Base-by-base conservation (phyloP, 768 basidiomycete genomes). In the Mrakia frigida region DNA sequence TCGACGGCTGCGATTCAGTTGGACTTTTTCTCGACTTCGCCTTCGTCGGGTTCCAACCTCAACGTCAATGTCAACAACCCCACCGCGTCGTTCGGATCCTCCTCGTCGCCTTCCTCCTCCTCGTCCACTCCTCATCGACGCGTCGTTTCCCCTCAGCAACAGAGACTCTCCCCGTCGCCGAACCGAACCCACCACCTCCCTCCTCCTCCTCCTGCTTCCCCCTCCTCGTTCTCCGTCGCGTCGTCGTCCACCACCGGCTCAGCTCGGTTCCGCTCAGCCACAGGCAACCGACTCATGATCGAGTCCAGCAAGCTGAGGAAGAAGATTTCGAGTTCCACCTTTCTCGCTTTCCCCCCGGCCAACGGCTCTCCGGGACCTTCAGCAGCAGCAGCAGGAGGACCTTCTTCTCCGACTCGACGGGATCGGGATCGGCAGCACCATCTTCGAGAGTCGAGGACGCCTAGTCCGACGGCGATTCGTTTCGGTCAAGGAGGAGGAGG, bases 281-380 rank as follows among this genome's bases (percentile, higher is more conserved):
- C 63, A 10, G 73, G 73, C 18, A 74, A 74, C 73, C 60, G 73
- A 3, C 73, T 50, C 11, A 74, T 74, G 73, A 74, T 74, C n/a
- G 43, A 46, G 37, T 23, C 61, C 28, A 68, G 43, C 37, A 37
- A 39, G 39, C 65, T 68, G 18, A 35, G 65, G 37, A 68, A 68
- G 37, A 18, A 41, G 37, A 37, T 68, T 13, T 68, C 65, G 21
- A 41, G 6, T 11, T 68, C 65, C 3, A 43, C 3, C 21, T 68
- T 68, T 25, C 37, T 68, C 65, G 14, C n/a, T n/a, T n/a, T n/a
- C 65, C 6, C 65, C 65, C 25, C 9, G 43, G 18, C 43, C 43
- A 18, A 9, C 43, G 39, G n/a, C 14, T n/a, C 35, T 21, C 25
- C 65, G 5, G 46, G 3, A 4, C 46, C 46, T 18, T 14, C 39